Evolutionary conservation across 225 moss, liverwort and hornwort genomes (phyloP).

Genomic region (Anthoceros angustus): DNA sequence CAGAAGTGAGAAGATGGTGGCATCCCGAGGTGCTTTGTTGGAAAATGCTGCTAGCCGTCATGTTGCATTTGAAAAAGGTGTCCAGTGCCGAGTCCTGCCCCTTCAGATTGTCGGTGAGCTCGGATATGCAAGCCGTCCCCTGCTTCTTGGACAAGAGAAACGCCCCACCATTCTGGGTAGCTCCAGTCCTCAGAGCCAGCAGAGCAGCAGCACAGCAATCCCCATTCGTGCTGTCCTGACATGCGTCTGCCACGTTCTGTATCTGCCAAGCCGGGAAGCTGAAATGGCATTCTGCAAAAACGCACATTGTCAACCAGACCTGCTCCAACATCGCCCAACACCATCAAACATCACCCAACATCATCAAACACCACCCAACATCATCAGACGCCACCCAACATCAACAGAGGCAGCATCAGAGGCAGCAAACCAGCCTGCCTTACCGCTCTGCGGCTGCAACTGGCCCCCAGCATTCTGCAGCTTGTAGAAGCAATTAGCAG

Average conservation of each 20-base stretch:
- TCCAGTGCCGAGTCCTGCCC: conserved; percentile 12
- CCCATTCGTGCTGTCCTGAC: conserved; percentile 7
- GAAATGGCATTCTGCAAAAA: conserved; percentile 28
- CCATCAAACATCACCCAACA: no score
- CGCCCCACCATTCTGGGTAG: conserved; percentile 14
- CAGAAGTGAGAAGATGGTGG: conserved; percentile 18
- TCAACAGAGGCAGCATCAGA: no score
- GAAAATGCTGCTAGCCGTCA: conserved; percentile 23
- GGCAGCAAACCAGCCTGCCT: no score
- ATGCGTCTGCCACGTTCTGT: conserved; percentile 19
- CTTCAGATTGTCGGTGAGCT: conserved; percentile 6
- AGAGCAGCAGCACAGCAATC: conserved; percentile 32
- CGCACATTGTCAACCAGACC: no score
- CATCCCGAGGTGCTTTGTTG: conserved; percentile 26
- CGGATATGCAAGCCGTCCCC: conserved; percentile 25
- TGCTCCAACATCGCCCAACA: no score
- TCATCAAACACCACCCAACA: no score
- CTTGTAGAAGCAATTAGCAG: conserved; percentile 17
- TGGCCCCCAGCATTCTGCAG: conserved; percentile 9
- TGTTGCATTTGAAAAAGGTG: conserved; percentile 17
- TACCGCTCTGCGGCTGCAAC: conserved; percentile 10
- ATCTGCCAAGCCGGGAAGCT: conserved; percentile 18
- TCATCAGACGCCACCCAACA: no score
- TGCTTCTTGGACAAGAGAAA: conserved; percentile 26
- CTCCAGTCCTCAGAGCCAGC: conserved; percentile 24